Percentiles rank a stretch among this genome's conserved stretches.
These are phyloP conservation scores for Pyricularia grisea DNA, from an alignment of 2,329 filamentous ascomycete genomes.

Conservation along the genomic window DNA sequence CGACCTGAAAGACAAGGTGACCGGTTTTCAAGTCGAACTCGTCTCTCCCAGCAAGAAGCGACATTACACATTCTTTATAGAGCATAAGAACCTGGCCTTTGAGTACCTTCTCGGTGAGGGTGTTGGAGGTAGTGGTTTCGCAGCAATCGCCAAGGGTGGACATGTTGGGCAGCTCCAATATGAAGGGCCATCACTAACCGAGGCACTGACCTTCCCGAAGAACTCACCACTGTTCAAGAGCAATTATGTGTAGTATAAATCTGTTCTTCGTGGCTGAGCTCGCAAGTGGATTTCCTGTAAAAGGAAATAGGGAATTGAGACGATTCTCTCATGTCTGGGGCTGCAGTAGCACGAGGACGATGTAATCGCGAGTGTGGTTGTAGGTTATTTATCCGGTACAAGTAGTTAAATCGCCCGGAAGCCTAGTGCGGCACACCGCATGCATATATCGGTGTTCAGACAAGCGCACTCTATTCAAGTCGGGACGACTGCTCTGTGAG, in stretches of 20 bases:
- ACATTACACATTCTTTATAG: neutral
- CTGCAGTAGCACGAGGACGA: too few species aligned
- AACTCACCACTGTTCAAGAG: neutral
- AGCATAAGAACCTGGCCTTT: neutral
- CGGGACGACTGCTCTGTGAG: too few species aligned
- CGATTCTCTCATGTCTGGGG: too few species aligned
- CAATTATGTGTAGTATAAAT: neutral
- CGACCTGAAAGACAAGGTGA: neutral
- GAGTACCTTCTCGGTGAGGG: neutral
- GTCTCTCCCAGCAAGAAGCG: neutral
- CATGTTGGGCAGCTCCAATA: neutral
- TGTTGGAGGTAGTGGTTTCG: neutral
- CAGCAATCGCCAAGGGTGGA: neutral
- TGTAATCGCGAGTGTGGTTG: too few species aligned
- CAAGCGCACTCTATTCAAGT: too few species aligned
- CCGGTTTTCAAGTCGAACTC: neutral
- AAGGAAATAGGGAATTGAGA: too few species aligned
- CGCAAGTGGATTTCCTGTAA: too few species aligned
- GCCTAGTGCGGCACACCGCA: too few species aligned
- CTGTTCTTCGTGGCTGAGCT: too few species aligned
- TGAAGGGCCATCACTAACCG: neutral
- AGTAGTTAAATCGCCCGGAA: too few species aligned
- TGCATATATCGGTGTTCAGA: too few species aligned
- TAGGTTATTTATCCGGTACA: too few species aligned
- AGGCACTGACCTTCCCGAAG: neutral